Conservation (phyloP, 306 rosid species). For the Gastrolobium villosum region DNA sequence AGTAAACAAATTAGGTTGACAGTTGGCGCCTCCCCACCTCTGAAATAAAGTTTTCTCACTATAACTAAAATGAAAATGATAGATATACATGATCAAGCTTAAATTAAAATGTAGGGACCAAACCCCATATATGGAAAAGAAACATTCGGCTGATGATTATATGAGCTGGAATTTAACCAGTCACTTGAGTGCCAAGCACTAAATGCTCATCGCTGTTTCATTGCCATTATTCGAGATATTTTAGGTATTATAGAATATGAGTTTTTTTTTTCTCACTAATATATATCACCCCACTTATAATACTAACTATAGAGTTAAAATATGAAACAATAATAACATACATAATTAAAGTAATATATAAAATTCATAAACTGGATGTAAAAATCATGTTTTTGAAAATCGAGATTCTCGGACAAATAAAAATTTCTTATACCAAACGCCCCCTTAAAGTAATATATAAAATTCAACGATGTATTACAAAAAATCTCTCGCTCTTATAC, state of each 20-base stretch:
- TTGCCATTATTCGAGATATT: too few species aligned
- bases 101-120: too few species aligned
- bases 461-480: not conserved
- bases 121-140: not conserved
- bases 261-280: not conserved
- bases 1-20: not conserved
- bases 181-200: conserved; percentile 44
- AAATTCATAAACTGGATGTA: too few species aligned
- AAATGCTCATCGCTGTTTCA: conserved; percentile 10
- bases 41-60: too few species aligned
- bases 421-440: too few species aligned
- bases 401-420: too few species aligned
- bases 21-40: not conserved
- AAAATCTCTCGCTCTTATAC: not conserved
- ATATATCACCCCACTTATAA: not conserved
- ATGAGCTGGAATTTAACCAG: conserved; percentile 37
- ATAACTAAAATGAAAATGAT: too few species aligned
- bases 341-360: not conserved
- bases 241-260: not conserved
- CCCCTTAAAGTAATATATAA: too few species aligned
- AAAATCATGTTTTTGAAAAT: too few species aligned
- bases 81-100: not conserved
- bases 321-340: not conserved
- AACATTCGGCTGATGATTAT: not conserved
- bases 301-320: not conserved